phyloP scores from a whole-genome alignment of 2,329 filamentous ascomycete genomes.

The Fusarium nelsonii region DNA sequence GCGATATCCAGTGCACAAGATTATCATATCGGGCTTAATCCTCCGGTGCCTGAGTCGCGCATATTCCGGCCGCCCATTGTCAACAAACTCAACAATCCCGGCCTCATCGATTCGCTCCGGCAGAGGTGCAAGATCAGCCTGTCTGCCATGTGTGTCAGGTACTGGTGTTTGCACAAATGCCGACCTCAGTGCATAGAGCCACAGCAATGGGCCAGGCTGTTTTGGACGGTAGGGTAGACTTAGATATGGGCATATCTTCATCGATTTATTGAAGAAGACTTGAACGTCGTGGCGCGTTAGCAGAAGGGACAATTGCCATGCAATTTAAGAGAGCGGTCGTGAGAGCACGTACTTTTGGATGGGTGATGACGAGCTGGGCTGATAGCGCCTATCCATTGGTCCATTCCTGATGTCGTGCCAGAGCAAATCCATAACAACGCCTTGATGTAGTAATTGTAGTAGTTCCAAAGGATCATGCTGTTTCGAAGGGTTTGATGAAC shows the following conservation, averaged over 20 bases:
- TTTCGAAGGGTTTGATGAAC: background rate
- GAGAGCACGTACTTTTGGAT: background rate
- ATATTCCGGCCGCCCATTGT: background rate
- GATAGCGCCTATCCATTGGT: background rate
- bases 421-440: background rate
- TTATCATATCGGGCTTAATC: background rate
- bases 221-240: background rate
- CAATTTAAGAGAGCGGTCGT: too few species aligned
- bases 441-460: conserved; percentile 8
- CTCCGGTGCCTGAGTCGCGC: background rate
- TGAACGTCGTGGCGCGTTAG: too few species aligned
- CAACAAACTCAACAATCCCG: background rate
- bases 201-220: background rate
- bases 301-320: too few species aligned
- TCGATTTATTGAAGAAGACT: conserved; percentile 15
- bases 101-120: background rate
- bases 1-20: background rate
- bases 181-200: conserved; percentile 1
- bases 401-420: background rate
- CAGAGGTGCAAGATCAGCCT: background rate
- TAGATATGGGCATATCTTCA: conserved; percentile 3
- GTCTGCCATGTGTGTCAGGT: background rate
- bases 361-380: background rate
- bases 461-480: conserved; percentile 3
- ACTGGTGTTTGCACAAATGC: conserved; percentile 3